Evolutionary conservation across 2,329 filamentous ascomycete species (phyloP).

Genomic region (Aspergillus ustus): DNA sequence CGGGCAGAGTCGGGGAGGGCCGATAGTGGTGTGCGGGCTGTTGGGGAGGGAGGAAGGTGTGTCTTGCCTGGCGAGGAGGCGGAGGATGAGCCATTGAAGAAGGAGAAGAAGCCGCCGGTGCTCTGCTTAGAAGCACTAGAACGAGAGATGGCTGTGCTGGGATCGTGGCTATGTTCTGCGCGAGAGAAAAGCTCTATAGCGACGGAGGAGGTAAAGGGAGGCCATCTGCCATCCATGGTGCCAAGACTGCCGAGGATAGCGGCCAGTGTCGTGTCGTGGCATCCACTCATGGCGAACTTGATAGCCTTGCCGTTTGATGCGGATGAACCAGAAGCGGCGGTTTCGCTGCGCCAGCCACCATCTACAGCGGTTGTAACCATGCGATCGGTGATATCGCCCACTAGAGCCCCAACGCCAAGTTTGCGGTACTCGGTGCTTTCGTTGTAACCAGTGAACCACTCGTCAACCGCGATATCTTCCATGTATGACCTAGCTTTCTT

Average conservation of each 20-base stretch:
- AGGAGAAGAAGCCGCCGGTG: constrained; percentile 38
- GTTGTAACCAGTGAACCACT: constrained; percentile 88
- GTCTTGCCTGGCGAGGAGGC: constrained; percentile 14
- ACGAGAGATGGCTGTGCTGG: constrained; percentile 23
- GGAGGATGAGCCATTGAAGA: constrained; percentile 31
- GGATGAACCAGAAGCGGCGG: constrained; percentile 55
- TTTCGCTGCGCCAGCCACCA: constrained; percentile 54
- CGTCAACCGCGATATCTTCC: constrained; percentile 76
- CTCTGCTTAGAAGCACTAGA: constrained; percentile 28
- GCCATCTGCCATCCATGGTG: constrained; percentile 79
- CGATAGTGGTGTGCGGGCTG: constrained; percentile 39
- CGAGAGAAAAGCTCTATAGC: constrained; percentile 83
- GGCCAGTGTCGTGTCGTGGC: constrained; percentile 92
- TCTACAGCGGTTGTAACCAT: constrained; percentile 71
- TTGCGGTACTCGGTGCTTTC: constrained; percentile 87
- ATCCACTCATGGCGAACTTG: constrained; percentile 80
- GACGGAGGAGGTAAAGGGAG: constrained; percentile 89
- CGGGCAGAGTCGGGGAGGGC: constrained; percentile 35
- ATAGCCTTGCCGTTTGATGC: constrained; percentile 51
- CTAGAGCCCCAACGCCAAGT: constrained; percentile 80
- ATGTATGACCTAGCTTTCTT: constrained; percentile 70
- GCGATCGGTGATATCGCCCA: constrained; percentile 79
- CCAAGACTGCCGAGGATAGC: constrained; percentile 77
- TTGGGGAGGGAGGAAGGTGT: constrained; percentile 29
- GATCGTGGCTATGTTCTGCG: constrained; percentile 1